Evolutionary conservation across 345 rosid species (phyloP), one percentile per base, ranked within the genome.

Genomic region (Populus deltoides): DNA sequence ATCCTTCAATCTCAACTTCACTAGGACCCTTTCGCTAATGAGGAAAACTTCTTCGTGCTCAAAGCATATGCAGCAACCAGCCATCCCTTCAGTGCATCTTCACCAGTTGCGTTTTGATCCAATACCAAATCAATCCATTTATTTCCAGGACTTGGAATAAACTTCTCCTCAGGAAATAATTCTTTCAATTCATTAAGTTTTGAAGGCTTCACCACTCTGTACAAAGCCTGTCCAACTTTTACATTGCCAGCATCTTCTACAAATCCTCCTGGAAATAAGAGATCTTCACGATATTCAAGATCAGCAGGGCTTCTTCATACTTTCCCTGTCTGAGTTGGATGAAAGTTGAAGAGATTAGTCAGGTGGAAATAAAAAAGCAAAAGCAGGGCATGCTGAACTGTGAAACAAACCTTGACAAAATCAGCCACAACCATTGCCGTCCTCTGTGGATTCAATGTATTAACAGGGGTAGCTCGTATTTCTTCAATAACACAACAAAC

Each of bases 1-100:
- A 18, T 45, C 24, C 12, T 24, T 45, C 29, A 24, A 15, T 10
- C 47, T 9, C 6, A 57, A 25, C 63, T 57, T 59, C 27, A 59
- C 63, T 10, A 0, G 12, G 25, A n/a, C 63, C 63, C 25, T 59
- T 59, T 59, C 11, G 63, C 25, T 25, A 8, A 57, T 2, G 62
- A 31, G 68, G 80, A 80, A 13, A 81, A 86, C 35, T 85, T 83
- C 79, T 43, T 76, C 90, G 80, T 88, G 68, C 79, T 81, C 20
- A 86, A 78, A 33, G 90, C 89, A 80, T 86, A 90, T 10, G 93
- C 98, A 70, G 99, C 97, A 65, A 96, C 93, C 70, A 94, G 77
- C 99, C 99, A 96, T 57, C 98, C 99, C 88, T 93, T 90, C 83
- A 92, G 75, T 62, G 95, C 99, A 74, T 96, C 98, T 90, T 92